Conservation (phyloP, 495 filamentous ascomycete species). For the Penicillium daleae region DNA sequence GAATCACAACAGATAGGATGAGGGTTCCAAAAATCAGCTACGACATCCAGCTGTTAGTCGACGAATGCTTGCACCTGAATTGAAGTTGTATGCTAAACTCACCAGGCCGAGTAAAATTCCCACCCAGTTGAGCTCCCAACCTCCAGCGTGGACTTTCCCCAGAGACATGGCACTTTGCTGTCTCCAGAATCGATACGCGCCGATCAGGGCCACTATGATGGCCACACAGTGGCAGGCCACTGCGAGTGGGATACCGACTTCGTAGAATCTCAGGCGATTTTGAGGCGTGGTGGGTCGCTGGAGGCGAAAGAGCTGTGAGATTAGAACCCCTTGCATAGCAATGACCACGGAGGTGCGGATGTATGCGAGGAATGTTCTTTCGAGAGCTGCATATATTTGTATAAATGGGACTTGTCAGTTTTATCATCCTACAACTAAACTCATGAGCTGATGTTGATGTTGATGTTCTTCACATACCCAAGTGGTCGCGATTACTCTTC, state of each 20-base stretch:
- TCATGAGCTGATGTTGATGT: neutral
- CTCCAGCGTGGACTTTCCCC: slow-evolving; percentile 67
- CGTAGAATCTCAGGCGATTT: slow-evolving; percentile 57
- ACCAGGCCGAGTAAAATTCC: slow-evolving; percentile 53
- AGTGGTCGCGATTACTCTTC: slow-evolving; percentile 51
- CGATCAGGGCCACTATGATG: slow-evolving; percentile 58
- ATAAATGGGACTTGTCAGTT: slow-evolving; percentile 32
- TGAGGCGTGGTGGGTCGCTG: slow-evolving; percentile 49
- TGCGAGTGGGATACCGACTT: slow-evolving; percentile 68
- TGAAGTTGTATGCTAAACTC: slow-evolving; percentile 31
- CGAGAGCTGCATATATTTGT: slow-evolving; percentile 54
- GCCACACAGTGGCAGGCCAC: slow-evolving; percentile 60
- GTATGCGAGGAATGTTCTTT: slow-evolving; percentile 80
- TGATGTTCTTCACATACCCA: slow-evolving; percentile 37
- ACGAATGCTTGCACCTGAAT: neutral
- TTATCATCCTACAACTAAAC: neutral
- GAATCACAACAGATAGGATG: slow-evolving; percentile 35
- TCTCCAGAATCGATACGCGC: slow-evolving; percentile 68
- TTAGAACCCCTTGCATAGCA: slow-evolving; percentile 65
- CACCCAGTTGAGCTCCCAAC: slow-evolving; percentile 67
- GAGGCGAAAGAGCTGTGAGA: slow-evolving; percentile 72
- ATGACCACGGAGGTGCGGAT: slow-evolving; percentile 72
- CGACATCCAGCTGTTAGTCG: neutral
- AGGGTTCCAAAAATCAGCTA: slow-evolving; percentile 36
- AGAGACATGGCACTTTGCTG: slow-evolving; percentile 68